A percentile compares a stretch with the other conserved stretches of the same genome.
These are phyloP conservation scores for Pichia sp. DNA, from an alignment of 1,139 yeast species.

Conservation along the genomic window DNA sequence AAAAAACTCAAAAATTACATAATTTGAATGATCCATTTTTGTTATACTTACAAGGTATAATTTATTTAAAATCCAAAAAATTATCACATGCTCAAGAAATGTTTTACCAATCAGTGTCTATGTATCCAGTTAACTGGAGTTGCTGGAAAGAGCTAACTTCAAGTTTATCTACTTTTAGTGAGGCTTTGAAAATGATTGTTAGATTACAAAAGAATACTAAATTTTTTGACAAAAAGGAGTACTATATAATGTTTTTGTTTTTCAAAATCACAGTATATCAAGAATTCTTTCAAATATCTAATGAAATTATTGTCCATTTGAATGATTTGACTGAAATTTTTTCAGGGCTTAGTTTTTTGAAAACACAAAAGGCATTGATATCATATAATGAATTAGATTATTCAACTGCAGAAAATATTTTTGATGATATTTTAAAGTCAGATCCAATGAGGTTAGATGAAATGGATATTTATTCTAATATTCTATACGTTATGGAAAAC, in stretches of 20 bases:
- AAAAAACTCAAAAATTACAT: constrained; percentile 21
- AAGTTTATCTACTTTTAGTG: constrained; percentile 60
- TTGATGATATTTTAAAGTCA: constrained; percentile 63
- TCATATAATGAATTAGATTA: constrained; percentile 80
- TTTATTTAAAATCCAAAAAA: constrained; percentile 59
- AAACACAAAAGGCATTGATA: constrained; percentile 73
- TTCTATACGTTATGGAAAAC: constrained; percentile 90
- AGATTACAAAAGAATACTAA: constrained; percentile 34
- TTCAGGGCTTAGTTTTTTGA: constrained; percentile 69
- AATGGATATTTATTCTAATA: constrained; percentile 85
- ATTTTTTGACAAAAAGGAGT: constrained; percentile 24
- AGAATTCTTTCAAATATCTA: constrained; percentile 70
- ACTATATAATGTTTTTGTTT: constrained; percentile 51
- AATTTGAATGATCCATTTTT: constrained; percentile 52
- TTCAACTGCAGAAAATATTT: constrained; percentile 67
- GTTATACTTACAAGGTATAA: constrained; percentile 61
- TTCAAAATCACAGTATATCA: constrained; percentile 69
- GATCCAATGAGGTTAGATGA: constrained; percentile 91
- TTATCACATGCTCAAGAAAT: constrained; percentile 51
- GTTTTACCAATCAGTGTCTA: constrained; percentile 50
- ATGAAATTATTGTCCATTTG: constrained; percentile 44
- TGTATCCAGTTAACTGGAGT: constrained; percentile 87
- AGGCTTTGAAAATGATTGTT: constrained; percentile 45
- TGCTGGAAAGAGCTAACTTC: constrained; percentile 82
- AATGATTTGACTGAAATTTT: constrained; percentile 45